A percentile compares a stretch with the other conserved stretches of the same genome.
phyloP scores from a whole-genome alignment of 768 basidiomycete genomes.

The Mycena indigotica region DNA sequence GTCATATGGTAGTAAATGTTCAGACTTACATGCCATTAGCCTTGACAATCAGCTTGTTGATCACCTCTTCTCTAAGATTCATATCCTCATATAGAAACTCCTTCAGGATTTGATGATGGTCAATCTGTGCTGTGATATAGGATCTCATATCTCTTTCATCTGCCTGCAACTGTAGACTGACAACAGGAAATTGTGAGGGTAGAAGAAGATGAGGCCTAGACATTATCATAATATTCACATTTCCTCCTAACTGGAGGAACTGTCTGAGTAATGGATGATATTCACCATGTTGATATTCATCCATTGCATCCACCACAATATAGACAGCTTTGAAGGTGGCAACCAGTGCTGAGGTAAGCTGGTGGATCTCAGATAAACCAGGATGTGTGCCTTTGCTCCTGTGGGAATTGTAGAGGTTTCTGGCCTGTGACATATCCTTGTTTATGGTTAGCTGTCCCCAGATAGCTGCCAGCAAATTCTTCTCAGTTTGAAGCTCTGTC shows the following conservation, averaged over 20 bases:
- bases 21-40: not conserved
- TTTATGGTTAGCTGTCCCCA: slow-evolving; percentile 5
- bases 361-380: not conserved
- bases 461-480: not conserved
- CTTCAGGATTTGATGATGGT: not conserved
- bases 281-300: no score
- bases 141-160: not conserved
- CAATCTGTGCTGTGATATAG: not conserved
- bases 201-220: not conserved
- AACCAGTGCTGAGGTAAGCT: not conserved
- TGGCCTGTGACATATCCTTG: not conserved
- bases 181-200: not conserved
- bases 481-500: not conserved
- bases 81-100: not conserved
- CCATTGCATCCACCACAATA: slow-evolving; percentile 9
- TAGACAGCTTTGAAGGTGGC: not conserved
- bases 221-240: not conserved
- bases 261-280: not conserved
- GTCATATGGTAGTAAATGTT: not conserved
- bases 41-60: no score
- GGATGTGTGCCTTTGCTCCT: not conserved
- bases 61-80: not conserved
- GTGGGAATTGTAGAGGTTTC: not conserved
- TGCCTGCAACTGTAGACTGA: not conserved
- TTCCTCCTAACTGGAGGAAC: not conserved